Evolutionary conservation across 306 rosid species (phyloP), one percentile per base, ranked within the genome.

Genomic region (Pyrus communis): DNA sequence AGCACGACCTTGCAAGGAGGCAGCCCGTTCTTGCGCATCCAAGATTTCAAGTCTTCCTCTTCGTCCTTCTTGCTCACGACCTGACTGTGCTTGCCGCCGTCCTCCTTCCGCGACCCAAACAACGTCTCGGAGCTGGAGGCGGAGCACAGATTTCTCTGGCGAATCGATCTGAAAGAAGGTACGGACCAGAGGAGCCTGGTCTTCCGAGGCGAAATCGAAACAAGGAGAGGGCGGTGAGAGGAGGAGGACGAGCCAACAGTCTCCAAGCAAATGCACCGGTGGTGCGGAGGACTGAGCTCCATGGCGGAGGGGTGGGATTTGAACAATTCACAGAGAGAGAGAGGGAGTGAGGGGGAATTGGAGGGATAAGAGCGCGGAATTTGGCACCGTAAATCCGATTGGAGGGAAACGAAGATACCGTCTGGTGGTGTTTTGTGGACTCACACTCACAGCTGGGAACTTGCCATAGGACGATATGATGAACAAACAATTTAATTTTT

Each of bases 1-100:
- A 94, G 87, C 80, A 86, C 85, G 64, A 95, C 97, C 87, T 92
- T 95, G 77, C 96, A 92, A 10, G 92, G 89, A 42, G 97, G 97
- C 21, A 95, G 96, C 25, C 97, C 97, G 55, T 90, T 86, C 69
- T 85, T 66, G 81, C 88, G 96, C 98, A 95, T 95, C 97, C 97
- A 95, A 65, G 91, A 78, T 75, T 92, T 89, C 88, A 95, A 80
- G 86, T 92, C 96, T 9, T 65, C 96, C 11, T 74, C 90, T 43
- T 76, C 85, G 30, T 80, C 88, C 60, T 77, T 85, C 80, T 85
- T 86, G 71, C 80, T 71, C 51, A 82, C 83, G 4, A 82, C 83
- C 70, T 78, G 82, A 4, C 60, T 74, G 28, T 57, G 74, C 72
- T 76, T 85, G 65, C 80, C 86, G 65, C 80, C 86, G 14, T 84